phyloP scores from a whole-genome alignment of 352 stramenopile species.

The Globisporangium recalcitrans region DNA sequence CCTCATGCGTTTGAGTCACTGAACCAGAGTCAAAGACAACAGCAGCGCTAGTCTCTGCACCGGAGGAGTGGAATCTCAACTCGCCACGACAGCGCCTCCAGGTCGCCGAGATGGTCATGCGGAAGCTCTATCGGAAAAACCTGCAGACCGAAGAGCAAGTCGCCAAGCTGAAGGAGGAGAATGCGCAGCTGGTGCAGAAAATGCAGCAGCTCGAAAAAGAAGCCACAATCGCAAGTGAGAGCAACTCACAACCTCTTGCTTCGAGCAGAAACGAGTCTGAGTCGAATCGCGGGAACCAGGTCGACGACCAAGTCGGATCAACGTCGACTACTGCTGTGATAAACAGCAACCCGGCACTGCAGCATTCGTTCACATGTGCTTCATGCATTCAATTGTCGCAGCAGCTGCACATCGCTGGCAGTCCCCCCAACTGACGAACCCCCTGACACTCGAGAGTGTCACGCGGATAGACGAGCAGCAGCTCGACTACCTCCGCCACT shows the following conservation, averaged over 20 bases:
- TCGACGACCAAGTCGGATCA: neutral
- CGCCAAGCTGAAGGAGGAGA: constrained; percentile 21
- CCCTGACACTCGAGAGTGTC: constrained; percentile 24
- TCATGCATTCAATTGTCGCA: neutral
- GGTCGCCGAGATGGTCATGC: constrained; percentile 54
- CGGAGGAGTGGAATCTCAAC: constrained; percentile 19
- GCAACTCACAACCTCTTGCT: neutral
- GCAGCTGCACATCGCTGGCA: neutral
- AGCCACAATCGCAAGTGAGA: constrained; percentile 3
- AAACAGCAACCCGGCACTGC: neutral
- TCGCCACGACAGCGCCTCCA: constrained; percentile 42
- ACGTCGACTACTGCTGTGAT: neutral
- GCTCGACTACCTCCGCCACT: constrained; percentile 37
- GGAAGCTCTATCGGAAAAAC: constrained; percentile 55
- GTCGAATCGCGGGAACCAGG: neutral
- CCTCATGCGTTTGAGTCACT: neutral
- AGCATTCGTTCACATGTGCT: neutral
- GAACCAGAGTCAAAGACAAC: neutral
- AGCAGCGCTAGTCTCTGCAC: neutral
- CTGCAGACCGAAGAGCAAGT: constrained; percentile 33
- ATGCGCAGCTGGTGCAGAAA: constrained; percentile 17
- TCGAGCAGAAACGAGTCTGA: neutral
- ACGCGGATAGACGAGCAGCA: constrained; percentile 38
- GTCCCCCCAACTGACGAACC: neutral
- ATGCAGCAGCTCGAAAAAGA: constrained; percentile 13